Percentiles rank a stretch among this genome's conserved stretches.
phyloP scores from a whole-genome alignment of 1,284 basidiomycete genomes.

The Leucoagaricus sp. region DNA sequence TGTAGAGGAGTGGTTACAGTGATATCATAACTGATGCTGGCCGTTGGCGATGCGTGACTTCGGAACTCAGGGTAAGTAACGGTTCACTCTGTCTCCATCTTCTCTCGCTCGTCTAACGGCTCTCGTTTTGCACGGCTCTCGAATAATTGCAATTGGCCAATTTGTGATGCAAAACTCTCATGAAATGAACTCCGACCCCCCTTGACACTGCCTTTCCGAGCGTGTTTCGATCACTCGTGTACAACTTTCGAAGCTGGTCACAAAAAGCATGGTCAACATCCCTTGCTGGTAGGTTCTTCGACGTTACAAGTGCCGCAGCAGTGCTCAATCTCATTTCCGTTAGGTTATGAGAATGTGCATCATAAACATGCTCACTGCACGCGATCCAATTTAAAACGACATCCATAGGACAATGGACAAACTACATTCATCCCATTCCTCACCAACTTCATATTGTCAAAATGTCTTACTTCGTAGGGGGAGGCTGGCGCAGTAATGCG shows the following conservation, averaged over 20 bases:
- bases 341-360: not conserved
- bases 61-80: no score
- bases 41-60: no score
- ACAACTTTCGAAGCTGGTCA: not conserved
- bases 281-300: not conserved
- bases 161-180: no score
- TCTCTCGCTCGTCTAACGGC: no score
- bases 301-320: not conserved
- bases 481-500: conserved; percentile 8
- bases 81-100: no score
- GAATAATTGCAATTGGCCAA: no score
- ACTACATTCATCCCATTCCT: not conserved
- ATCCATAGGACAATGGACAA: not conserved
- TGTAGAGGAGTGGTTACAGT: no score
- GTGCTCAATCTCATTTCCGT: not conserved
- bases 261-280: not conserved
- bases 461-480: conserved; percentile 10
- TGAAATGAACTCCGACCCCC: no score
- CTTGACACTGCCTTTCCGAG: not conserved
- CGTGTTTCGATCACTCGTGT: conserved; percentile 8
- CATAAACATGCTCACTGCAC: not conserved
- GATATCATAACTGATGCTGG: no score
- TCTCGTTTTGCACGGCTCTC: no score
- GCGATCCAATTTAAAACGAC: not conserved
- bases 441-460: not conserved